A percentile compares a stretch with the other conserved stretches of the same genome.
Evolutionary conservation across 345 rosid genomes (phyloP).

Genomic region (Mangifera indica): DNA sequence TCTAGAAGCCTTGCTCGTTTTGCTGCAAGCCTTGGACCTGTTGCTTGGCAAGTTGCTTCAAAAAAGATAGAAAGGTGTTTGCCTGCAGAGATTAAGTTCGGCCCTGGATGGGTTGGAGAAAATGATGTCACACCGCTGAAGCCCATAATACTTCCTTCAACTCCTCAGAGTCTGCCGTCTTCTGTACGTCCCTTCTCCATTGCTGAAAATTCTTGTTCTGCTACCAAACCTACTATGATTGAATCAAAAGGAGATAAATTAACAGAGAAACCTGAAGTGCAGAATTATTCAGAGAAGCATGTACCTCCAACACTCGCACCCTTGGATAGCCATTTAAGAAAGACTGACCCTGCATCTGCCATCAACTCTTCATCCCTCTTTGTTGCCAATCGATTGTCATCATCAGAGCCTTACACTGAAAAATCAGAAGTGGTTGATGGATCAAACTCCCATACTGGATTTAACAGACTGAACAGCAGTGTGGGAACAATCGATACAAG

Average conservation of each 20-base stretch:
- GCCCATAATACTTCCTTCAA: constrained; percentile 21
- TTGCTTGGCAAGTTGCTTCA: constrained; percentile 66
- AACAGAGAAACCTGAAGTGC: constrained; percentile 22
- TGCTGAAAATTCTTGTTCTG: constrained; percentile 28
- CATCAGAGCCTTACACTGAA: constrained; percentile 26
- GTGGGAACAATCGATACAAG: constrained; percentile 24
- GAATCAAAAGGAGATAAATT: constrained; percentile 26
- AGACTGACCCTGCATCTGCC: constrained; percentile 19
- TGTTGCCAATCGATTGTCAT: constrained; percentile 23
- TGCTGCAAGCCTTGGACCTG: constrained; percentile 72
- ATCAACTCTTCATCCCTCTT: constrained; percentile 18
- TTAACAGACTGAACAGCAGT: constrained; percentile 19
- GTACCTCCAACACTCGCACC: constrained; percentile 17
- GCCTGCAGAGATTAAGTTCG: constrained; percentile 58
- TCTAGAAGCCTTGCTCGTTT: constrained; percentile 79
- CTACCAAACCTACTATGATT: constrained; percentile 2
- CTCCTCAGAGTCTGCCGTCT: constrained; percentile 21
- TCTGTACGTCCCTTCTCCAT: constrained; percentile 19
- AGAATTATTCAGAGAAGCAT: constrained; percentile 24
- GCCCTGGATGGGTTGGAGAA: constrained; percentile 91
- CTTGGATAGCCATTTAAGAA: constrained; percentile 18
- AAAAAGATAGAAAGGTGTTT: constrained; percentile 52
- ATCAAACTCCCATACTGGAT: constrained; percentile 19
- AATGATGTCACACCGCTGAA: constrained; percentile 45
- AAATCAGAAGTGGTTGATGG: constrained; percentile 25